Percentiles rank a stretch among this genome's conserved stretches.
phyloP scores from a whole-genome alignment of 78 protist species.

The Dictyostelium purpureum region DNA sequence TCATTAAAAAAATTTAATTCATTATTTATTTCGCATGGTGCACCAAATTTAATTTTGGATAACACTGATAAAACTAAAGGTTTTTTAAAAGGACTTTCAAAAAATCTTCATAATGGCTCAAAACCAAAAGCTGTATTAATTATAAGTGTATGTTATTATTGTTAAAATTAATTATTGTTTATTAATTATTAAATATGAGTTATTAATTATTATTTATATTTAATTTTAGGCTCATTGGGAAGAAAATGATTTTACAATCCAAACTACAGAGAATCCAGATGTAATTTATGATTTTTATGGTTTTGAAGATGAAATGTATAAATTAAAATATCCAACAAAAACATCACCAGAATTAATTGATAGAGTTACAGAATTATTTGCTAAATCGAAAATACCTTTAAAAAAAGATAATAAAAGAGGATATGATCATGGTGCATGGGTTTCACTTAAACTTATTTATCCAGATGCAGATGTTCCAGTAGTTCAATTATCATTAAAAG shows the following conservation, averaged over 20 bases:
- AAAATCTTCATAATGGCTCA: not conserved
- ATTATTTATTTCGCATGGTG: conserved; percentile 50
- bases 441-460: conserved; percentile 27
- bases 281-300: conserved; percentile 80
- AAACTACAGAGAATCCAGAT: not conserved
- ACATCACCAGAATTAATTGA: conserved; percentile 36
- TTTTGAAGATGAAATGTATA: conserved; percentile 63
- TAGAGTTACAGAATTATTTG: not conserved
- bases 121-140: conserved; percentile 35
- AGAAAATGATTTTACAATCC: conserved; percentile 27
- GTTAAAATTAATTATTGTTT: not conserved
- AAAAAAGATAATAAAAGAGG: conserved; percentile 53
- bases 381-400: not conserved
- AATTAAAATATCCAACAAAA: conserved; percentile 47
- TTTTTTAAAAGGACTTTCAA: not conserved
- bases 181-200: not conserved
- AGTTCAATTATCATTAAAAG: conserved; percentile 66
- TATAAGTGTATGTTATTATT: conserved; percentile 12
- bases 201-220: not conserved
- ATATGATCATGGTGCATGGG: conserved; percentile 82
- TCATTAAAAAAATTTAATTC: not conserved
- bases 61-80: not conserved
- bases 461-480: conserved; percentile 85
- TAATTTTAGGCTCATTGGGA: conserved; percentile 74
- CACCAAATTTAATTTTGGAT: conserved; percentile 33